Evolutionary conservation across 805 yeast species (phyloP).

Genomic region (Wickerhamomyces canadensis): DNA sequence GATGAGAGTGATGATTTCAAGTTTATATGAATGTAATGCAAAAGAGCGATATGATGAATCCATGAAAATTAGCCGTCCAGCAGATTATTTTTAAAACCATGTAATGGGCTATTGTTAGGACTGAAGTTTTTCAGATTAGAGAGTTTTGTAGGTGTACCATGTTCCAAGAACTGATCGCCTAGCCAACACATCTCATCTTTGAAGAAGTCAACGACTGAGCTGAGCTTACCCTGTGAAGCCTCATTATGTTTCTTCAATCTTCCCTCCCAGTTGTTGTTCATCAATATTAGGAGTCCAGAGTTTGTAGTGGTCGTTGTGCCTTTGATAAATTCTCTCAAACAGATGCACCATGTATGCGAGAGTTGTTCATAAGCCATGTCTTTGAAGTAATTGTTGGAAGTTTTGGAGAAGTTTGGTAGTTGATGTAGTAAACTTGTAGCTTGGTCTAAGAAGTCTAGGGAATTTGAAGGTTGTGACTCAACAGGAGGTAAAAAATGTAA

Average conservation of each 20-base stretch:
- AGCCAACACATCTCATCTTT: constrained; percentile 32
- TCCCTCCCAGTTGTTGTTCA: constrained; percentile 33
- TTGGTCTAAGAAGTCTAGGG: constrained; percentile 58
- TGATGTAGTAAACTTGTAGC: constrained; percentile 55
- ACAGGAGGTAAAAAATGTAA: constrained; percentile 68
- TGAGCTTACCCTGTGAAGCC: constrained; percentile 35
- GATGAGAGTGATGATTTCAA: no score
- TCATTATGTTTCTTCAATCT: constrained; percentile 42
- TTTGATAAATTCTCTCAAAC: constrained; percentile 29
- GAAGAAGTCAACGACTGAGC: constrained; percentile 38
- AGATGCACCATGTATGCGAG: constrained; percentile 50
- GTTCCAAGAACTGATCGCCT: constrained; percentile 10
- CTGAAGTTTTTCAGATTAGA: constrained; percentile 18
- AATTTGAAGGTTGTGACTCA: constrained; percentile 43
- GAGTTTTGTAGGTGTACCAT: constrained; percentile 9
- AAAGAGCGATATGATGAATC: not conserved
- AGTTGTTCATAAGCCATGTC: constrained; percentile 56
- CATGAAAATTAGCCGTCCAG: constrained; percentile 1
- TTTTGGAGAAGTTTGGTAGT: constrained; percentile 59
- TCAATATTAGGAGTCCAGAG: constrained; percentile 32
- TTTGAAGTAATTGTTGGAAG: constrained; percentile 35
- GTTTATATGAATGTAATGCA: not conserved
- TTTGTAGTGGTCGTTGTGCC: constrained; percentile 18
- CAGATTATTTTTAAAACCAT: constrained; percentile 12
- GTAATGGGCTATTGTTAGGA: constrained; percentile 18